Conservation (phyloP, 1,139 yeast genomes). For the Candida dubliniensis region DNA sequence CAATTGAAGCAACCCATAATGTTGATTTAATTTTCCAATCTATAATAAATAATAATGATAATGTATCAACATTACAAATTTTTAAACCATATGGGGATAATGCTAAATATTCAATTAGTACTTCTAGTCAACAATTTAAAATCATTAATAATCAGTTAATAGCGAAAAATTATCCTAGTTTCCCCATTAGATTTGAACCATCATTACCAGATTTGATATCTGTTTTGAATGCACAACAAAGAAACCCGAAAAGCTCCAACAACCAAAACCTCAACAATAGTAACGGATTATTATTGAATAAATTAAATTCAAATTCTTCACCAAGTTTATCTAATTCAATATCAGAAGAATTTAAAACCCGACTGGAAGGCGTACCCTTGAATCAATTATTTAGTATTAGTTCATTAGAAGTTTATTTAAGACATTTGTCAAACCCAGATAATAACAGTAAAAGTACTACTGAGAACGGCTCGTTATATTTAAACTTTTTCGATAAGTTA, state of each 20-base stretch:
- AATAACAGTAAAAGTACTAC: constrained; percentile 16
- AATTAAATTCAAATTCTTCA: constrained; percentile 5
- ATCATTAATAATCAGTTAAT: constrained; percentile 44
- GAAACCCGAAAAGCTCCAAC: constrained; percentile 1
- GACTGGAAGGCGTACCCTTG: constrained; percentile 7
- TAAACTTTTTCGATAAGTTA: constrained; percentile 58
- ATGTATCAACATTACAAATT: constrained; percentile 36
- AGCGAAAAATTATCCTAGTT: constrained; percentile 43
- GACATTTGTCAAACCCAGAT: constrained; percentile 16
- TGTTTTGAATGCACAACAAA: constrained; percentile 23
- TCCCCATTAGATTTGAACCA: constrained; percentile 47
- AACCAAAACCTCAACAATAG: not conserved
- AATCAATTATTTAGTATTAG: constrained; percentile 42
- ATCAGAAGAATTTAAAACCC: constrained; percentile 8
- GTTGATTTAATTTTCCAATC: constrained; percentile 49
- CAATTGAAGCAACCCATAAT: constrained; percentile 52
- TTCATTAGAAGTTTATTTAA: constrained; percentile 37
- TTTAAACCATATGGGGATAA: constrained; percentile 48
- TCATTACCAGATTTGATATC: constrained; percentile 42
- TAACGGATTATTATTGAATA: not conserved
- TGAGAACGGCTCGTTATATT: constrained; percentile 36
- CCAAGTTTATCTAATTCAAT: constrained; percentile 8
- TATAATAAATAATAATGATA: constrained; percentile 22
- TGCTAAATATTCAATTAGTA: constrained; percentile 36
- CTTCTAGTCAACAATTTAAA: constrained; percentile 36